These are phyloP conservation scores for Magnaporthales sp. DNA, from an alignment of 2,329 filamentous ascomycete species.

Conservation along the genomic window DNA sequence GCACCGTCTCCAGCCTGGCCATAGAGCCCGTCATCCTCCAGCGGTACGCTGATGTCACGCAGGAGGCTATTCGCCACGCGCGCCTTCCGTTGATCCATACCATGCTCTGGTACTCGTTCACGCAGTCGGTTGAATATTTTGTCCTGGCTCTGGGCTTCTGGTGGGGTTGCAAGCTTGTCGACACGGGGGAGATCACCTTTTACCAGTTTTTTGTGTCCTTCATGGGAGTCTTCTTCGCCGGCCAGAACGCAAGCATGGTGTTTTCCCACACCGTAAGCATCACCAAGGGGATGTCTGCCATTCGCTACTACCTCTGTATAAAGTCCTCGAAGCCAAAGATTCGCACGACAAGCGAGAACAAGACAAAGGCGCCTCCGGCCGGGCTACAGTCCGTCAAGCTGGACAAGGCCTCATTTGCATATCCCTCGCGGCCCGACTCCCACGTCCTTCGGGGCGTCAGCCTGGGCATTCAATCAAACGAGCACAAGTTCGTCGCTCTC, in stretches of 20 bases:
- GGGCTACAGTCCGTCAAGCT: conserved; percentile 43
- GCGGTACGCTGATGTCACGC: conserved; percentile 21
- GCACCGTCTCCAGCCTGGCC: too few relatives aligned
- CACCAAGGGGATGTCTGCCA: conserved; percentile 38
- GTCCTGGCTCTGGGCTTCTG: conserved; percentile 33
- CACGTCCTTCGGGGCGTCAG: conserved; percentile 34
- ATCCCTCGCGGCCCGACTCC: conserved; percentile 38
- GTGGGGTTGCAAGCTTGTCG: too few relatives aligned
- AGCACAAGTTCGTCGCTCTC: conserved; percentile 39
- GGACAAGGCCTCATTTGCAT: too few relatives aligned
- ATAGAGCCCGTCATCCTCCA: too few relatives aligned
- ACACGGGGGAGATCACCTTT: conserved; percentile 28
- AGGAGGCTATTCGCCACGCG: conserved; percentile 13
- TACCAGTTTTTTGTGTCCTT: conserved; percentile 43
- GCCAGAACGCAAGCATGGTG: conserved; percentile 29
- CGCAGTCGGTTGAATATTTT: conserved; percentile 30
- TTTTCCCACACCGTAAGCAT: conserved; percentile 42
- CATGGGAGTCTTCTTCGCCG: conserved; percentile 38
- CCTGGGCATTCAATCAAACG: too few relatives aligned
- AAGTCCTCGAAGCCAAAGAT: conserved; percentile 30
- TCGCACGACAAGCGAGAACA: conserved; percentile 31
- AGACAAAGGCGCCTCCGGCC: conserved; percentile 22
- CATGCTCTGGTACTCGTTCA: conserved; percentile 26
- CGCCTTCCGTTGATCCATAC: too few relatives aligned
- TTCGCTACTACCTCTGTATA: conserved; percentile 43